These are phyloP conservation scores for Dactylonectria estremocensis DNA, from an alignment of 2,329 filamentous ascomycete genomes.

Conservation along the genomic window DNA sequence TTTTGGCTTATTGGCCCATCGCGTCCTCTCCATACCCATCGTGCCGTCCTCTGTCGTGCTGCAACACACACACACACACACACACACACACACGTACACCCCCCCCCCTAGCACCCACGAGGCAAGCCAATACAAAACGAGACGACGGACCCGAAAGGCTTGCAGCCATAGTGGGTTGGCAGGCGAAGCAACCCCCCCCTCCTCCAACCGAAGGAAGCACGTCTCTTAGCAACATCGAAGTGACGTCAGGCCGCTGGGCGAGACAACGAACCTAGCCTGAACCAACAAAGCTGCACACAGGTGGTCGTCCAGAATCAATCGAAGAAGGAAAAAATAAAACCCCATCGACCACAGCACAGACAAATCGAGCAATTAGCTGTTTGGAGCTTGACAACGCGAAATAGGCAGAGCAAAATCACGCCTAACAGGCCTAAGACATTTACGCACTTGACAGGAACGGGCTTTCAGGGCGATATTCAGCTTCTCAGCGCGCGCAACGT, in stretches of 20 bases:
- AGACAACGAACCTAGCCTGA: background rate
- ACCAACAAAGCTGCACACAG: background rate
- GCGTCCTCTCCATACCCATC: background rate
- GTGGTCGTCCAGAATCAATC: background rate
- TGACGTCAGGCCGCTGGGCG: conserved; percentile 5
- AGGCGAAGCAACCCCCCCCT: background rate
- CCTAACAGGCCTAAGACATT: conserved; percentile 6
- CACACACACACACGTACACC: too few species aligned
- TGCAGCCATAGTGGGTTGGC: background rate
- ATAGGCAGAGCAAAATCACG: conserved; percentile 13
- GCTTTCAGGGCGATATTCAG: conserved; percentile 16
- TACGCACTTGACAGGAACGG: conserved; percentile 7
- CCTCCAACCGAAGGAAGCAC: background rate
- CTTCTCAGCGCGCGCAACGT: conserved; percentile 18
- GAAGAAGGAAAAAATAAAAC: conserved; percentile 3
- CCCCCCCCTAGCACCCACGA: conserved; percentile 3
- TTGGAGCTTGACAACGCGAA: conserved; percentile 3
- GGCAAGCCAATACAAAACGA: conserved; percentile 8
- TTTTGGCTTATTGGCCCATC: conserved; percentile 18
- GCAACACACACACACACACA: background rate
- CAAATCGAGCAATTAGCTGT: conserved; percentile 7
- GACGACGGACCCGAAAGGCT: conserved; percentile 8
- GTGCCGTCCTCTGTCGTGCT: background rate
- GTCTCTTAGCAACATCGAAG: background rate
- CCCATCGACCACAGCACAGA: conserved; percentile 1